Evolutionary conservation across 2,329 filamentous ascomycete genomes (phyloP).

Genomic region (Xylaria sp.): DNA sequence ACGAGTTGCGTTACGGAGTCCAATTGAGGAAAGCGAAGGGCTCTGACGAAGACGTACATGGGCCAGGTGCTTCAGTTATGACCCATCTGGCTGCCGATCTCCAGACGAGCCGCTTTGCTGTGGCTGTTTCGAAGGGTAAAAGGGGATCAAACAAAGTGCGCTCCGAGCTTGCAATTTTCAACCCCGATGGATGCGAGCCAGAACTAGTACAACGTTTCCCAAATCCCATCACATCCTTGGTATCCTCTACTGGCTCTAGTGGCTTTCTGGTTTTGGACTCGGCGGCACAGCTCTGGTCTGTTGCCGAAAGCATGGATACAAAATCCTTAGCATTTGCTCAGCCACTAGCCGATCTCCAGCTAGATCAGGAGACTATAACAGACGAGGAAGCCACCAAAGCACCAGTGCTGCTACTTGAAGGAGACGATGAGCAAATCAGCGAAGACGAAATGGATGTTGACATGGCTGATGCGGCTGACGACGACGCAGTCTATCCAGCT

Average conservation of each 20-base stretch:
- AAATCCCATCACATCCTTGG: slow-evolving; percentile 67
- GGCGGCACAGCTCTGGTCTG: slow-evolving; percentile 72
- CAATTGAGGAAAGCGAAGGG: slow-evolving; percentile 50
- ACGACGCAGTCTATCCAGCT: slow-evolving; percentile 59
- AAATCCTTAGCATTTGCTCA: slow-evolving; percentile 58
- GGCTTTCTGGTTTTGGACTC: slow-evolving; percentile 80
- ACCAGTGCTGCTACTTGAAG: slow-evolving; percentile 44
- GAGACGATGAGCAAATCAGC: slow-evolving; percentile 49
- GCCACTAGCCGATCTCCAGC: slow-evolving; percentile 59
- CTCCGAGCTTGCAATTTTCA: slow-evolving; percentile 70
- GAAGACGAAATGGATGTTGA: slow-evolving; percentile 54
- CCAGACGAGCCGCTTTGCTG: slow-evolving; percentile 67
- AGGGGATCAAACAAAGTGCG: slow-evolving; percentile 47
- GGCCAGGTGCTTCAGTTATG: slow-evolving; percentile 49
- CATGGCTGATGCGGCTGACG: slow-evolving; percentile 54
- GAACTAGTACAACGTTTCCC: slow-evolving; percentile 63
- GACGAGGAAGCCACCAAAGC: slow-evolving; percentile 35
- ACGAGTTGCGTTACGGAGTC: slow-evolving; percentile 72
- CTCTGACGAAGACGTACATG: slow-evolving; percentile 40
- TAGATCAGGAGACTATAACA: slow-evolving; percentile 47
- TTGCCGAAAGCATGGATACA: slow-evolving; percentile 64
- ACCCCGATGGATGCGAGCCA: slow-evolving; percentile 62
- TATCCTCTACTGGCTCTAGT: slow-evolving; percentile 66
- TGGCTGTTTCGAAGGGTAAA: slow-evolving; percentile 54
- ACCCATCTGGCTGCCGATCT: slow-evolving; percentile 75